Base-by-base conservation (phyloP, 306 rosid species). In the Cucumis hystrix region DNA sequence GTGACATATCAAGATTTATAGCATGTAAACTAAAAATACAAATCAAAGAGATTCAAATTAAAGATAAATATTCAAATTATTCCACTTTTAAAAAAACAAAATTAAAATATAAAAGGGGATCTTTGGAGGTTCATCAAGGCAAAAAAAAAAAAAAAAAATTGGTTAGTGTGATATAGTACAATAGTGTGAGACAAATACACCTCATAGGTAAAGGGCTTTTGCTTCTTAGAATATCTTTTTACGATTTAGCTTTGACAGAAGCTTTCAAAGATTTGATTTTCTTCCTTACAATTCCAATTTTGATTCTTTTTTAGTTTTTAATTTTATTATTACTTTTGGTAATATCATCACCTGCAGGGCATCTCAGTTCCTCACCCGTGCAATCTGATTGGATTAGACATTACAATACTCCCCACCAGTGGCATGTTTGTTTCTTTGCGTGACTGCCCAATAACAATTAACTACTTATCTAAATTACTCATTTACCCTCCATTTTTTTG, bases 211-310 rank as follows among this genome's bases (percentile, higher is more conserved):
- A 76, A 55, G 75, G 77, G 35, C 77, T 70, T 81, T 75, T 69
- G 80, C 52, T 78, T 58, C 61, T 39, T 39, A 20, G 64, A 67
- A 30, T 33, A 33, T 49, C 73, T 52, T 77, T 69, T 74, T 72
- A 35, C 77, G 55, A 10, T 30, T 73, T 73, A 49, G 74, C 69
- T 63, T 72, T 79, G 85, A 77, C 74, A 81, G 82, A 79, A 79
- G 40, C 58, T 70, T 70, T 81, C 40, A 80, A 76, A 85, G 82
- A 85, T 84, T 9, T 47, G 82, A 85, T 84, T 9, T 47, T 47
- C 80, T 83, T 80, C 51, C 69, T 61, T 61, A 80, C 84, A 84
- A 84, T 86, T 84, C 84, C 84, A 86, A 84, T 86, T 84, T 81
- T 80, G 84, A 88, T 81, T 69, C 40, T 12, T 68, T 1, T 62